A percentile compares a stretch with the other conserved stretches of the same genome.
Evolutionary conservation across 768 basidiomycete genomes (phyloP).

Genomic region (Boletus insuetus): DNA sequence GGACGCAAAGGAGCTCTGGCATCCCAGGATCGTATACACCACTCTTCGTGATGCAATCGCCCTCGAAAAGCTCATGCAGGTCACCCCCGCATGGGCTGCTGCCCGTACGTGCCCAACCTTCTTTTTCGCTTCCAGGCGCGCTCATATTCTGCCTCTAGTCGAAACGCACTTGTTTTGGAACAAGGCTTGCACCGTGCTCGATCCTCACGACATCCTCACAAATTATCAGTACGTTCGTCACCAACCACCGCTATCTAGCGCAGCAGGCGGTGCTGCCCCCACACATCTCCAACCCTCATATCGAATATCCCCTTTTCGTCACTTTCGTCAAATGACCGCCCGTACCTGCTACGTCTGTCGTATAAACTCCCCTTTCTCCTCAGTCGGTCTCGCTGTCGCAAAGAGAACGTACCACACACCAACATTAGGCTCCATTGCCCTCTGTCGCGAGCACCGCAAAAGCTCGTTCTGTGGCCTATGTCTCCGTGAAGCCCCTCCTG

Average conservation of each 20-base stretch:
- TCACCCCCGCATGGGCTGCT: constrained; percentile 57
- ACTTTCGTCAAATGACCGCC: constrained; percentile 57
- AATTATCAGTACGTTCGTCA: constrained; percentile 48
- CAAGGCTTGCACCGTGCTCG: constrained; percentile 57
- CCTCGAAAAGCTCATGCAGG: constrained; percentile 59
- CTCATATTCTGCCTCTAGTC: constrained; percentile 40
- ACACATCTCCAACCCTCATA: constrained; percentile 32
- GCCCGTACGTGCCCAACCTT: constrained; percentile 48
- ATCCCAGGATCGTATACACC: constrained; percentile 58
- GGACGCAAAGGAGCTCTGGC: constrained; percentile 55
- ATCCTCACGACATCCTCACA: constrained; percentile 56
- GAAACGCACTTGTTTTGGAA: constrained; percentile 71
- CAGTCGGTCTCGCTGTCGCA: constrained; percentile 48
- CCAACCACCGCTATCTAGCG: constrained; percentile 27
- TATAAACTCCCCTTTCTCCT: constrained; percentile 55
- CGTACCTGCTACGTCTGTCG: constrained; percentile 66
- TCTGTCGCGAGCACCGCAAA: constrained; percentile 67
- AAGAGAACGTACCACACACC: constrained; percentile 46
- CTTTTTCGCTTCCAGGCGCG: not conserved
- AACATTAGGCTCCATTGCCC: constrained; percentile 43
- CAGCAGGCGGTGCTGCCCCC: constrained; percentile 34
- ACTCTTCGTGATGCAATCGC: constrained; percentile 60
- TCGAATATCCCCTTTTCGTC: constrained; percentile 51
- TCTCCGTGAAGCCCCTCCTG: constrained; percentile 56
- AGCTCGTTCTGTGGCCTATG: constrained; percentile 66